Base-by-base conservation (phyloP, 177 flowering plant species). In the Vitis hybrid region DNA sequence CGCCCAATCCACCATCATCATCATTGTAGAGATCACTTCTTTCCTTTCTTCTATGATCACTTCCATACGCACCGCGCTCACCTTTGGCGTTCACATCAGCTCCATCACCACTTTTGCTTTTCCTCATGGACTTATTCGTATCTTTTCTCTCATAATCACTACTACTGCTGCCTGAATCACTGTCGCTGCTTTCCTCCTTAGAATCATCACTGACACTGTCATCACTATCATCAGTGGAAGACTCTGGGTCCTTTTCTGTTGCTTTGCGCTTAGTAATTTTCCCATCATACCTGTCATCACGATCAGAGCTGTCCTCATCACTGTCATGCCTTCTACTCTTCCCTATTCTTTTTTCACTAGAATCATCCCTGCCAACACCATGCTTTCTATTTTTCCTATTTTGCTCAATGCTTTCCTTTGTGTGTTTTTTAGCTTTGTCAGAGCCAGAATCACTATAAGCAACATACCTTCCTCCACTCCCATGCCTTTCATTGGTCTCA, bases 301-400 rank as follows among this genome's bases (percentile, higher is more conserved):
- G 45, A 48, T 77, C 80, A 57, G 74, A 75, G 11, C 70, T 81
- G 59, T 68, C 77, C 45, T 79, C 81, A 64, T 70, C 81, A 63
- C 73, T 56, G 66, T 83, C 84, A 70, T 82, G 83, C 71, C 80
- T 84, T 71, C 75, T 76, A 15, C 56, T 65, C 66, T 56, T 71
- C 53, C 70, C 58, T 48, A 9, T 13, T 18, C 67, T 59, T n/a
- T 61, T 59, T 51, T 62, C 65, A 31, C 52, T 58, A 67, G 68
- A 73, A 56, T 74, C 70, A 73, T 64, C 69, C 45, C 50, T 68
- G 49, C 67, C 72, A 34, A 50, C 15, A 26, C 70, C 78, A 76
- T 68, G 61, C 54, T 74, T 67, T 45, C 72, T 57, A 26, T 70
- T 67, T 55, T 63, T 51, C 2, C 11, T 53, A 59, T 54, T 69